Evolutionary conservation across 2,329 filamentous ascomycete species (phyloP), one percentile per base, ranked within the genome.

Genomic region (Xylaria sp.): DNA sequence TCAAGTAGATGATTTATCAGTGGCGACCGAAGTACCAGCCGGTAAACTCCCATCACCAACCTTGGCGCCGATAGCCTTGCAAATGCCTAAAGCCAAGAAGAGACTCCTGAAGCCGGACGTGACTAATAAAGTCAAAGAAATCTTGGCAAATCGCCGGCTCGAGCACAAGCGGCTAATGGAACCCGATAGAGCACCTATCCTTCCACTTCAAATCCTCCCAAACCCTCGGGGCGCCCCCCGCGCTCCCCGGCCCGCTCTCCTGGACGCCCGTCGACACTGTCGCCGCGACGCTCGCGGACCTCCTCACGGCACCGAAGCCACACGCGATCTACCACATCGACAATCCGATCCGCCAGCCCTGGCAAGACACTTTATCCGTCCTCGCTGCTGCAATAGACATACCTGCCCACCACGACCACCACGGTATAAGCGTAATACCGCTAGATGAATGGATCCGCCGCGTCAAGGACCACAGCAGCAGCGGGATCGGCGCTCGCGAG

Each of bases 201-300:
- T 82, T 82, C 55, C 60, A 85, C 17, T 69, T 84, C 30, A 83
- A 83, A 70, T 81, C 80, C 0, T 79, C 80, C 0, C 81, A 84
- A 65, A 80, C 78, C 1, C 45, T 74, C 1, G 54, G 61, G 2
- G 70, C 68, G 11, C 67, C 72, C 4, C 74, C 74, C 9, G 50
- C 53, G 2, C 59, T 75, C 14, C 5, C 65, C 7, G 74, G 74
- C 7, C 62, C 70, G 39, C 61, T 65, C 11, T 64, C 34, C 17
- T 72, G 69, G 71, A 67, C 64, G 5, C 69, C 70, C 9, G 71
- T 71, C 6, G 65, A 69, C 24, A 34, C 45, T 14, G 51, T 63
- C 0, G 64, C 69, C 6, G 59, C n/a, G 5, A 48, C 62, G 2
- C 53, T 70, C 12, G 34, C n/a, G 0, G 64, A 72, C 5, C 39